phyloP scores from a whole-genome alignment of 306 rosid species.

The Fragaria iinumae region DNA sequence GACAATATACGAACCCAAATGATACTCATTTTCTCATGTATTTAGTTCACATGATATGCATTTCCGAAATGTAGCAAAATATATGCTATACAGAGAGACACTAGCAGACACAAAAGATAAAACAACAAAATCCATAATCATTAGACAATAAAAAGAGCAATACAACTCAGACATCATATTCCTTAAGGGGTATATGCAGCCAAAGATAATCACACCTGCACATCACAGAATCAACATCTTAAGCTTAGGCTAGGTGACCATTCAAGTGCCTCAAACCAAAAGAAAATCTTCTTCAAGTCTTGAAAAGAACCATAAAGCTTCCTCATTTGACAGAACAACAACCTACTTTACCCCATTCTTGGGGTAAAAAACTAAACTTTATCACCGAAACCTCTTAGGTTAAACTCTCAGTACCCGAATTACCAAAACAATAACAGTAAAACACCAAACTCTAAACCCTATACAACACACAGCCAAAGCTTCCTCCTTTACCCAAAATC shows the following conservation, averaged over 20 bases:
- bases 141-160: background rate
- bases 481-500: slow-evolving; percentile 18
- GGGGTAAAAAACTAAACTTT: background rate
- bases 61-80: background rate
- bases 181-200: background rate
- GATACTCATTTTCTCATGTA: background rate
- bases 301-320: background rate
- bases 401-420: background rate
- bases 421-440: background rate
- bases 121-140: background rate
- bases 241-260: background rate
- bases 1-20: background rate
- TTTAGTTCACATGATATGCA: background rate
- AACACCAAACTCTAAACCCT: slow-evolving; percentile 3
- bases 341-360: background rate
- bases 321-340: background rate
- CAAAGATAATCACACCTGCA: background rate
- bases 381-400: background rate
- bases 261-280: background rate
- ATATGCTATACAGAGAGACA: background rate
- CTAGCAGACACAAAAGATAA: background rate
- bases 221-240: background rate
- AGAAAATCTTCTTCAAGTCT: background rate
- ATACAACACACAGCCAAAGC: background rate
- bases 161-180: background rate